These are phyloP conservation scores for Limnomonas spitsbergensis DNA, from an alignment of 139 green algal species.

Conservation along the genomic window DNA sequence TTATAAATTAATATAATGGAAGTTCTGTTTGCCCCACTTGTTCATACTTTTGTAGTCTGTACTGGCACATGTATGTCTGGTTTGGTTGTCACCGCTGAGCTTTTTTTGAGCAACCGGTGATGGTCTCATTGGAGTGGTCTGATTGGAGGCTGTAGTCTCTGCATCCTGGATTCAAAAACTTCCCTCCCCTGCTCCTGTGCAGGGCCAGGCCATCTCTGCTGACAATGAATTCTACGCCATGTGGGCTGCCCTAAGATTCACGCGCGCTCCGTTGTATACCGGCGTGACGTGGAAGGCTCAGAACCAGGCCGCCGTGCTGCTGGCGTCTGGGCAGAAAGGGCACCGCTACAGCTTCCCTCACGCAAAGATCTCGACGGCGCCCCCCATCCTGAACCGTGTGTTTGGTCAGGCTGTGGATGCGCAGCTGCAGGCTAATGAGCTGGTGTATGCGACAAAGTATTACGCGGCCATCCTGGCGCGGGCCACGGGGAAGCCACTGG, in stretches of 20 bases:
- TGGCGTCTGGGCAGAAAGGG: constrained; percentile 52
- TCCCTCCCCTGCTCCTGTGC: not conserved
- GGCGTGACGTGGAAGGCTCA: constrained; percentile 63
- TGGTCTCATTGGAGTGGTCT: too few species aligned
- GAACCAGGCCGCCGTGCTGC: constrained; percentile 62
- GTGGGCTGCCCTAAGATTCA: constrained; percentile 62
- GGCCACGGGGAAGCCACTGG: constrained; percentile 57
- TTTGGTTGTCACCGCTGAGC: too few species aligned
- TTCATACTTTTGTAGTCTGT: too few species aligned
- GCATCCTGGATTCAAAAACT: too few species aligned
- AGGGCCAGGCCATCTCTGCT: constrained; percentile 25
- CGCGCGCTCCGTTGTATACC: constrained; percentile 58
- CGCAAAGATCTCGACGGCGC: constrained; percentile 55
- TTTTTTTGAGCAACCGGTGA: too few species aligned
- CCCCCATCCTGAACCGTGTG: constrained; percentile 57
- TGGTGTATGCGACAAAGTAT: constrained; percentile 62
- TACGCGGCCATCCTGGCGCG: constrained; percentile 61
- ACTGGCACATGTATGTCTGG: not conserved
- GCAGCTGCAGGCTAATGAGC: constrained; percentile 59
- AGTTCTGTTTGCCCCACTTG: too few species aligned
- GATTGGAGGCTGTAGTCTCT: too few species aligned
- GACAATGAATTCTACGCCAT: constrained; percentile 72
- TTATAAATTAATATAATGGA: too few species aligned
- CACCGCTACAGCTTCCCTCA: constrained; percentile 62
- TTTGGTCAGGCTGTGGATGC: constrained; percentile 59